A percentile compares a stretch with the other conserved stretches of the same genome.
These are phyloP conservation scores for Rhynchospora pubera DNA, from an alignment of 176 grass and related monocot genomes.

Conservation along the genomic window DNA sequence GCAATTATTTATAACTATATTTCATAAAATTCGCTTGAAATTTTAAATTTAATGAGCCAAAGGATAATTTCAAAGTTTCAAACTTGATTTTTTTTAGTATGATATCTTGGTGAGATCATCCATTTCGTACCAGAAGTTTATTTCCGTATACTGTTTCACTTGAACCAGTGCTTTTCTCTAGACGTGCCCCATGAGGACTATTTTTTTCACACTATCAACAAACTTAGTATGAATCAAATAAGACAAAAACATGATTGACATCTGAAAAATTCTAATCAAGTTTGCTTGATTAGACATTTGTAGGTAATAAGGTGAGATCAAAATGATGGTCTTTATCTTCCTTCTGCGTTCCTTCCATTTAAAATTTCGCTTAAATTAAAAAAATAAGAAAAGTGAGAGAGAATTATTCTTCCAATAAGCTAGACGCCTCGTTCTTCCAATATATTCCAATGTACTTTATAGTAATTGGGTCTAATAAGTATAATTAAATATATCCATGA, in stretches of 20 bases:
- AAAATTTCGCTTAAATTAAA: background rate
- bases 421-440: background rate
- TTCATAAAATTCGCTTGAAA: background rate
- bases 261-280: background rate
- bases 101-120: background rate
- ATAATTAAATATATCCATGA: background rate
- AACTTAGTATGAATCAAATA: too few species aligned
- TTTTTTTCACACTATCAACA: too few species aligned
- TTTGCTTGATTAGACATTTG: too few species aligned
- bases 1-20: background rate
- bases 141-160: too few species aligned
- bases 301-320: background rate
- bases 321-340: background rate
- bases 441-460: background rate
- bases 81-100: background rate
- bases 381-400: background rate
- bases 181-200: too few species aligned
- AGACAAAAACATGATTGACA: background rate
- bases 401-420: slow-evolving; percentile 17
- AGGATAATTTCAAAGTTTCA: background rate
- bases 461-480: background rate
- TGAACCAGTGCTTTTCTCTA: too few species aligned
- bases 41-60: background rate
- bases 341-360: background rate
- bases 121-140: too few species aligned